Base-by-base conservation (phyloP, 176 grass and related monocot genomes). In the Miscanthus lutarioriparius region DNA sequence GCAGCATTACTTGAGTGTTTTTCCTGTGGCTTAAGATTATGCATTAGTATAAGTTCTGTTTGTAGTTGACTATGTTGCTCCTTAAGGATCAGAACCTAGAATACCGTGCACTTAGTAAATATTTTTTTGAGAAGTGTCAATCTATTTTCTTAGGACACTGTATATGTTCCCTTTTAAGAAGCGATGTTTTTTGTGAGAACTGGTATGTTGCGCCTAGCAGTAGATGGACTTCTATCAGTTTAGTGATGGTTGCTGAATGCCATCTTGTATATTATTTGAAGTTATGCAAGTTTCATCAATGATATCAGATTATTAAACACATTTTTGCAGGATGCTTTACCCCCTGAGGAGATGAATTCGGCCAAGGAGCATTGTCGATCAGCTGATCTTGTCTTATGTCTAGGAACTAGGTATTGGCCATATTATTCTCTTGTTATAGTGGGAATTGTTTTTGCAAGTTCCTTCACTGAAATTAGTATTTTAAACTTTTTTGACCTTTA, bases 241-340 rank as follows among this genome's bases (percentile, higher is more conserved):
- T 41, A 53, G 22, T 74, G 27, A 65, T 80, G 27, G 59, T 81
- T 75, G 16, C 23, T 56, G n/a, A 54, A 80, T 65, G 58, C 6
- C 68, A 73, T 86, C 10, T 54, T 73, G 40, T 73, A 20, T 45
- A 14, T 51, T 17, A 4, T 40, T 48, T 22, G 28, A 73, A 83
- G 19, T 82, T 64, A 10, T 62, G 23, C 54, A 30, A 86, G 19
- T 78, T 78, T 65, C 45, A 73, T 77, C 51, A 73, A 12, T 90
- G 67, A 45, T 71, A 19, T 74, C 15, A 32, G 37, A 63, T 78
- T 19, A 6, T 76, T 73, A 48, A 58, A 27, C n/a, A 78, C 48
- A 66, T 74, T 64, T 90, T 89, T 89, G 76, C 92, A 95, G 96
- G 96, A 98, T 95, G 93, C 89, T 81, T 93, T 98, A 76, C 96